A percentile compares a stretch with the other conserved stretches of the same genome.
Conservation (phyloP, 2,329 filamentous ascomycete genomes). For the Phialophora tarda region DNA sequence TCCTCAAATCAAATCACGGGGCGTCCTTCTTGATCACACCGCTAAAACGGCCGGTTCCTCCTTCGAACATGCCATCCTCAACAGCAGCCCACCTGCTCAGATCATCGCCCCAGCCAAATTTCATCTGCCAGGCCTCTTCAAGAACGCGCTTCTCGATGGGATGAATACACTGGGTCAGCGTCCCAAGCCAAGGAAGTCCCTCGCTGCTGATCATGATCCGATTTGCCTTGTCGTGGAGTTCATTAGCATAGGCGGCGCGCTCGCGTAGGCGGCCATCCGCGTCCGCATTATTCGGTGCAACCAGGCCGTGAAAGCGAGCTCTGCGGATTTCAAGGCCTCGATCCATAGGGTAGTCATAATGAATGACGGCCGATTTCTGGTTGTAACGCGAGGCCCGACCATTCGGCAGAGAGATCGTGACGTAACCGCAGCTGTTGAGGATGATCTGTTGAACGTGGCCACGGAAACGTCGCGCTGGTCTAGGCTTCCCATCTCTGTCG, state of each 20-base stretch:
- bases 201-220: conserved; percentile 5
- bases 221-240: conserved; percentile 2
- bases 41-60: conserved; percentile 43
- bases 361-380: conserved; percentile 41
- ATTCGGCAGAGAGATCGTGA: conserved; percentile 41
- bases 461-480: conserved; percentile 30
- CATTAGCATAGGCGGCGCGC: neutral
- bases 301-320: conserved; percentile 15
- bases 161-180: conserved; percentile 41
- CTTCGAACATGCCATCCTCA: conserved; percentile 42
- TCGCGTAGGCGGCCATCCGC: neutral
- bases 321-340: conserved; percentile 29
- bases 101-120: conserved; percentile 40
- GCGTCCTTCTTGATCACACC: conserved; percentile 35
- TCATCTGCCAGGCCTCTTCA: conserved; percentile 41
- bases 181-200: conserved; percentile 38
- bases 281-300: neutral
- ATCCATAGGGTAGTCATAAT: conserved; percentile 20
- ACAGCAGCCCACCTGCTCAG: conserved; percentile 36
- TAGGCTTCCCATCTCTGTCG: conserved; percentile 23
- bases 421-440: conserved; percentile 68
- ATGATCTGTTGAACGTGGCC: conserved; percentile 52
- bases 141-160: conserved; percentile 41
- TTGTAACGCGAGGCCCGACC: conserved; percentile 45
- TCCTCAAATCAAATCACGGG: neutral